phyloP scores from a whole-genome alignment of 1,139 yeast genomes.

The Scheffersomyces illinoinensis region DNA sequence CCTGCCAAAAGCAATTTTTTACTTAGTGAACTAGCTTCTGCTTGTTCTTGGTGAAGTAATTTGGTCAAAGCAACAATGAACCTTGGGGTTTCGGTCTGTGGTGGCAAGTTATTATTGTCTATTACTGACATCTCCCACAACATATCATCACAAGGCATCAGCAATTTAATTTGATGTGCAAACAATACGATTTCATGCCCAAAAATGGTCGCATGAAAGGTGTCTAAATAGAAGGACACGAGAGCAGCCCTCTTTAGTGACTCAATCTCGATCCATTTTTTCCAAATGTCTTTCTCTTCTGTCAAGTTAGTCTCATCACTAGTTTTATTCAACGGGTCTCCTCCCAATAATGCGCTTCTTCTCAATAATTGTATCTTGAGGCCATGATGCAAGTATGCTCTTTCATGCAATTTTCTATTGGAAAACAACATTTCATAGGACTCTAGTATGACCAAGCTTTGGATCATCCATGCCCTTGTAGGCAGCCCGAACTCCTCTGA shows the following conservation, averaged over 20 bases:
- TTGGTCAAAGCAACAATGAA: not conserved
- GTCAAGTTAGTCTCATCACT: not conserved
- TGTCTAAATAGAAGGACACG: slow-evolving; percentile 29
- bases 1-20: slow-evolving; percentile 68
- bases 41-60: not conserved
- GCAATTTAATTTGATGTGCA: slow-evolving; percentile 4
- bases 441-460: slow-evolving; percentile 1
- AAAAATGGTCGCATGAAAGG: slow-evolving; percentile 31
- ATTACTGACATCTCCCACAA: slow-evolving; percentile 3
- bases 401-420: slow-evolving; percentile 3
- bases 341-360: slow-evolving; percentile 3
- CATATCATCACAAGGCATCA: slow-evolving; percentile 5
- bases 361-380: slow-evolving; percentile 5
- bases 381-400: slow-evolving; percentile 6
- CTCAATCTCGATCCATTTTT: slow-evolving; percentile 29
- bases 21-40: slow-evolving; percentile 17
- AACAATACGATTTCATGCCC: slow-evolving; percentile 17
- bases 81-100: not conserved
- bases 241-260: slow-evolving; percentile 28
- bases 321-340: slow-evolving; percentile 4
- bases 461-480: slow-evolving; percentile 1
- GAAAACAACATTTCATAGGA: slow-evolving; percentile 1
- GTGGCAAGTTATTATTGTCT: not conserved
- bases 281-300: slow-evolving; percentile 14
- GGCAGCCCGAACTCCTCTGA: slow-evolving; percentile 1